Base-by-base conservation (phyloP, 2,329 filamentous ascomycete genomes). In the Paraphoma chrysanthemicola region DNA sequence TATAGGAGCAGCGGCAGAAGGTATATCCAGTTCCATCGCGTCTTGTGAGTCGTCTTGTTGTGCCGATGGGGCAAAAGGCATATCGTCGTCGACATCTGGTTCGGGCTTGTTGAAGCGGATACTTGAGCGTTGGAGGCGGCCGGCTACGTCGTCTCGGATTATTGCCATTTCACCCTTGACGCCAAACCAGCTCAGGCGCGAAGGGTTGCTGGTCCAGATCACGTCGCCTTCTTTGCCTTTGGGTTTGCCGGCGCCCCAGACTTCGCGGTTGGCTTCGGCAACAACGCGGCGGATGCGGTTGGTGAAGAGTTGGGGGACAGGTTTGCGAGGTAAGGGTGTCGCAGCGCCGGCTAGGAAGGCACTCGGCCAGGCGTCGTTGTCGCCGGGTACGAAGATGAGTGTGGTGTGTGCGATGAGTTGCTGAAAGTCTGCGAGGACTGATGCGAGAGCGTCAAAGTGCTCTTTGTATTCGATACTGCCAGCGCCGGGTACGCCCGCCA, bases 381-480 rank as follows among this genome's bases (percentile, higher is more conserved):
- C 94, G 30, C 95, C 95, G 0, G 95, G 95, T 0, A 98, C 90
- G 71, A 99, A 97, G 31, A 97, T 82, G 74, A 98, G 97, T 0
- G 91, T 94, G 5, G 91, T 89, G 28, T 86, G 85, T 54, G 90
- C 89, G 43, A 98, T 84, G 12, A 99, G 84, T 0, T 85, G 83
- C 3, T 92, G 92, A 70, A 92, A 98, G 64, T 98, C 93, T 7
- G 91, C 84, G 6, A 99, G 83, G 1, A 92, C 85, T 2, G 89
- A 88, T 3, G 95, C 94, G 11, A 99, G 85, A 8, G 88, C 87
- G 78, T 99, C 93, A 75, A 98, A 97, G 73, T 91, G 90, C 78
- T 98, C 95, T 80, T 98, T 98, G 80, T 97, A 98, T 78, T 96
- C 93, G 66, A 98, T 93, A 76, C 91, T 94, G 38, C 92, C 91